Base-by-base conservation (phyloP, 257 asterid species). In the Solanum etuberosum region DNA sequence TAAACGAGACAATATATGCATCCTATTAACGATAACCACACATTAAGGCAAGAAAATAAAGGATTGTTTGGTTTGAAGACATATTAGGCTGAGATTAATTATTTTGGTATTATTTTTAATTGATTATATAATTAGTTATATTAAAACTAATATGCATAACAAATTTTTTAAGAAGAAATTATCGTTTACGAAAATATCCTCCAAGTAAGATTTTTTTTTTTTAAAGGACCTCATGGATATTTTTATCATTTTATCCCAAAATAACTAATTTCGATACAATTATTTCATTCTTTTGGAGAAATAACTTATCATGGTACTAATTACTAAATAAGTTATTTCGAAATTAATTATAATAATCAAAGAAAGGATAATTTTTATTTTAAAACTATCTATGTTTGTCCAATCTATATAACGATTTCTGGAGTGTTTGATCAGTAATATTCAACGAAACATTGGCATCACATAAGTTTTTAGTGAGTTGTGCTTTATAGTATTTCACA, bases 51-150 rank as follows among this genome's bases (percentile, higher is more conserved):
- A 37, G 18, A 37, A 73, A 73, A 73, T 15, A 40, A 13, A 20
- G 11, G 6, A 21, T 21, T 10, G 70, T 61, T 63, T 63, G 31
- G 7, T 63, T 63, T n/a, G 70, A 63, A 63, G 70, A 63, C 32
- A 5, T 1, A 5, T 61, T 61, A 16, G 6, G 7, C 3, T n/a
- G 32, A 61, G 31, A 61, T 63, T 25, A 25, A 25, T n/a, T 11
- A 63, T n/a, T 10, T 61, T 61, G 29, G 7, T 61, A 23, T 61
- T 23, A 10, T 10, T 10, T 61, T 61, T 8, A 23, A 63, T 63
- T 0, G 2, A n/a, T 5, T n/a, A 2, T 9, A 23, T 9, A n/a
- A n/a, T 61, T 2, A 23, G 0, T 61, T n/a, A 2, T 61, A 9
- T 61, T 61, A n/a, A n/a, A 59, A 61, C 4, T 9, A 61, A 61